phyloP scores from a whole-genome alignment of 2,329 filamentous ascomycete genomes.

The Fusarium redolens region DNA sequence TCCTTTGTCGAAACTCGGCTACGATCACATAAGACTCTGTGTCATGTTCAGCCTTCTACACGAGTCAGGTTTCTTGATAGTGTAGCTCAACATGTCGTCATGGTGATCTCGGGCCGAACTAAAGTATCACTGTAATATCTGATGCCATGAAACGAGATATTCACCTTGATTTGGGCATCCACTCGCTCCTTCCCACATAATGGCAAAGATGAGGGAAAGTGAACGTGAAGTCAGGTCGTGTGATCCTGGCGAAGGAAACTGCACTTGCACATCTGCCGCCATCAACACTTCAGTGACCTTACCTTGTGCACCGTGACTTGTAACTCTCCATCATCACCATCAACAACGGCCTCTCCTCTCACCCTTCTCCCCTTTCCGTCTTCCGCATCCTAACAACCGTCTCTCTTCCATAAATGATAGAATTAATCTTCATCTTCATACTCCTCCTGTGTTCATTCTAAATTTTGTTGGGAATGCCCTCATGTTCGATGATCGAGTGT shows the following conservation, averaged over 20 bases:
- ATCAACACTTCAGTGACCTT: neutral
- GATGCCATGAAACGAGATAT: neutral
- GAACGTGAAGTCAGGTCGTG: neutral
- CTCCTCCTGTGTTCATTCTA: neutral
- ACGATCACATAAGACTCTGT: neutral
- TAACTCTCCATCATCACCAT: conserved; percentile 7
- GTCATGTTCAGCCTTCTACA: conserved; percentile 11
- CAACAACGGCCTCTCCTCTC: conserved; percentile 3
- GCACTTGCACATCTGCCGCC: neutral
- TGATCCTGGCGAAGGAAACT: neutral
- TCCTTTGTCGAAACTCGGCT: neutral
- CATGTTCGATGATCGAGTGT: conserved; percentile 19
- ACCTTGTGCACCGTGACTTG: neutral
- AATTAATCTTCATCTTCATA: conserved; percentile 2
- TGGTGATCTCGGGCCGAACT: neutral
- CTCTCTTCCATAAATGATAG: conserved; percentile 1
- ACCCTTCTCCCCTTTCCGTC: neutral
- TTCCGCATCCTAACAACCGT: conserved; percentile 10
- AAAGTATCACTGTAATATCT: conserved; percentile 6
- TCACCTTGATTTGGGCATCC: neutral
- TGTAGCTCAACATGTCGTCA: neutral
- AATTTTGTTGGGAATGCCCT: conserved; percentile 9
- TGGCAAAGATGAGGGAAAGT: neutral
- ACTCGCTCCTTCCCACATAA: neutral
- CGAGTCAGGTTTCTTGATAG: conserved; percentile 8